These are phyloP conservation scores for Phialemonium atrogriseum DNA, from an alignment of 2,329 filamentous ascomycete genomes.

Conservation along the genomic window DNA sequence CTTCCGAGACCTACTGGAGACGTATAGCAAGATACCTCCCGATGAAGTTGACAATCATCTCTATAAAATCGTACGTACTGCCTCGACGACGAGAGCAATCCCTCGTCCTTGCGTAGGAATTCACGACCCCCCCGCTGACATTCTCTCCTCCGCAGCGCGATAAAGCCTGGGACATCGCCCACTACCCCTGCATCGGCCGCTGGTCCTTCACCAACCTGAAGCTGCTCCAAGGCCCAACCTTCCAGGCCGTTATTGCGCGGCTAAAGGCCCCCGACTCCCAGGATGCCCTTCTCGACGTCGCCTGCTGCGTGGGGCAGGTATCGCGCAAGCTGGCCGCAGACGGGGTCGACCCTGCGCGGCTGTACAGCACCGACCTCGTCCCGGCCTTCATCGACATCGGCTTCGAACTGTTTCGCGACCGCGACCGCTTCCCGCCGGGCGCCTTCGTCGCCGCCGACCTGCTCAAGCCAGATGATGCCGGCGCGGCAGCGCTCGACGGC, in stretches of 20 bases:
- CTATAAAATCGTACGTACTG: conserved; percentile 7
- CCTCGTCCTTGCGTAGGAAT: no score
- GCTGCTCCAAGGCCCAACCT: conserved; percentile 17
- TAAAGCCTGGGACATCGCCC: conserved; percentile 24
- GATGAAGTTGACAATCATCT: conserved; percentile 12
- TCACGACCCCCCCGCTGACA: no score
- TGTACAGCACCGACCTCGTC: conserved; percentile 27
- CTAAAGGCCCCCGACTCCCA: conserved; percentile 12
- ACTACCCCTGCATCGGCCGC: conserved; percentile 26
- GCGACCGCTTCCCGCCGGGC: conserved; percentile 8
- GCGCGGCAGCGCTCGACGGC: conserved; percentile 10
- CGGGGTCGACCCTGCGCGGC: conserved; percentile 25
- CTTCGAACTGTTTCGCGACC: conserved; percentile 22
- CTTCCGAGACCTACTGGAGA: conserved; percentile 10
- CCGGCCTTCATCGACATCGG: conserved; percentile 20
- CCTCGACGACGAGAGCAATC: no score
- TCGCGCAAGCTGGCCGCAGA: conserved; percentile 29
- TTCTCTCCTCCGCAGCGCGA: conserved; percentile 18
- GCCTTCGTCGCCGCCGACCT: conserved; percentile 15
- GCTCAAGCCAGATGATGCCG: conserved; percentile 10
- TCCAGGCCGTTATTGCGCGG: conserved; percentile 13
- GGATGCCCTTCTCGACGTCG: conserved; percentile 27
- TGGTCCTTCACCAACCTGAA: conserved; percentile 27
- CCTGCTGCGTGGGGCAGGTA: conserved; percentile 34
- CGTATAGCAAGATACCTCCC: conserved; percentile 11